Percentiles rank a stretch among this genome's conserved stretches.
Evolutionary conservation across 2,329 filamentous ascomycete species (phyloP).

Genomic region (Diaporthe sp.): DNA sequence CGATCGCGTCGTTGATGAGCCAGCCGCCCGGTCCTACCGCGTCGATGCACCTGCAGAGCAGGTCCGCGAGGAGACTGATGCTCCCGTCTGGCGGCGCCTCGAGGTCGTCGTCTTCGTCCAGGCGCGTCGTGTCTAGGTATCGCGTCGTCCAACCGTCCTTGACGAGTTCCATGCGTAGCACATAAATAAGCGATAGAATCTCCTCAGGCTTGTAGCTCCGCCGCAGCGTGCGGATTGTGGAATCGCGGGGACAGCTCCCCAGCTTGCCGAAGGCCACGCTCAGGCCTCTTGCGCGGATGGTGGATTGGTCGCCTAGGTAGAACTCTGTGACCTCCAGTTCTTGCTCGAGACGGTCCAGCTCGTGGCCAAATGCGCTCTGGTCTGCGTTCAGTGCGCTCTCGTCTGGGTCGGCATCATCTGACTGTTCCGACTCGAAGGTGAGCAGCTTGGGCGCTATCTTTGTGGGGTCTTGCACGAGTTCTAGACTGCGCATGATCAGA

Average conservation of each 20-base stretch:
- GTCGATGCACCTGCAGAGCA: constrained; percentile 81
- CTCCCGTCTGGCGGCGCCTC: constrained; percentile 74
- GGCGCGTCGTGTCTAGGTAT: constrained; percentile 73
- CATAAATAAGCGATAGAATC: constrained; percentile 78
- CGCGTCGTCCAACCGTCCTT: constrained; percentile 82
- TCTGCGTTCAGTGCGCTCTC: constrained; percentile 47
- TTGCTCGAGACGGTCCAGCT: constrained; percentile 72
- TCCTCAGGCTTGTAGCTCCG: constrained; percentile 76
- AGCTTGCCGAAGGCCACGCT: constrained; percentile 79
- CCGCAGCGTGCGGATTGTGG: constrained; percentile 75
- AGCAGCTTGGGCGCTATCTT: constrained; percentile 45
- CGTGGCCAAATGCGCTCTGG: constrained; percentile 60
- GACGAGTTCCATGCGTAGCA: constrained; percentile 80
- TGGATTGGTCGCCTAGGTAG: constrained; percentile 75
- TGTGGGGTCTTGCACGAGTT: constrained; percentile 64
- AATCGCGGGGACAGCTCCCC: constrained; percentile 71
- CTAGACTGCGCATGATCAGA: constrained; percentile 78
- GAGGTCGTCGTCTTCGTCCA: constrained; percentile 61
- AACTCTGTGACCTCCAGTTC: constrained; percentile 79
- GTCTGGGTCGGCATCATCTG: constrained; percentile 48
- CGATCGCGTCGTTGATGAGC: constrained; percentile 73
- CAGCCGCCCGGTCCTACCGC: constrained; percentile 82
- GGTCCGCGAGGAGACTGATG: constrained; percentile 78
- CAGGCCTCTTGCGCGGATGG: constrained; percentile 73
- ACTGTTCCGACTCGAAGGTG: constrained; percentile 41